Conservation (phyloP, 108 stramenopile genomes). For the Cylindrotheca fusiformis region DNA sequence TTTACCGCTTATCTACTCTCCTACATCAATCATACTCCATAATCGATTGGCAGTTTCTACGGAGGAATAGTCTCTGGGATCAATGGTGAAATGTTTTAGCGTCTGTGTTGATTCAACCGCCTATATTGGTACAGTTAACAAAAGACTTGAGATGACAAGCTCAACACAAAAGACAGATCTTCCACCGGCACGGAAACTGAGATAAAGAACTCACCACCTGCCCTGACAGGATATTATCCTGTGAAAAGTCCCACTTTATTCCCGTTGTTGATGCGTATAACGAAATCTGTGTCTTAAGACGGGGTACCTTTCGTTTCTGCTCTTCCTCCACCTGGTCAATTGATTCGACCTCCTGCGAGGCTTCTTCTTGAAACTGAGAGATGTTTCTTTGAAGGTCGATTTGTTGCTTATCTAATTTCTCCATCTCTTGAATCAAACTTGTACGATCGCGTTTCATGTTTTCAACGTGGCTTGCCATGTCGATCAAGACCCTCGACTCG, state of each 20-base stretch:
- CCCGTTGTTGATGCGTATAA: slow-evolving; percentile 40
- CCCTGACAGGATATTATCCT: slow-evolving; percentile 30
- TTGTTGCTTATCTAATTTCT: slow-evolving; percentile 24
- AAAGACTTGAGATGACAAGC: not conserved
- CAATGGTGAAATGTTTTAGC: slow-evolving; percentile 31
- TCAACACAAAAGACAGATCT: not conserved
- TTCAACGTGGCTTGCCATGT: slow-evolving; percentile 8
- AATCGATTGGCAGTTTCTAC: slow-evolving; percentile 36
- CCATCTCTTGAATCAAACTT: slow-evolving; percentile 18
- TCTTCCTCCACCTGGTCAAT: slow-evolving; percentile 43
- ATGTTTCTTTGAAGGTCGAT: slow-evolving; percentile 19
- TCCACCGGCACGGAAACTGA: not conserved
- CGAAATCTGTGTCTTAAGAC: slow-evolving; percentile 36
- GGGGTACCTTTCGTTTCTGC: slow-evolving; percentile 39
- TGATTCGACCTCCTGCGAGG: slow-evolving; percentile 30
- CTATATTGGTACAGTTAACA: slow-evolving; percentile 10
- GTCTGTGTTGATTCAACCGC: too few species aligned
- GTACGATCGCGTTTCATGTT: slow-evolving; percentile 12
- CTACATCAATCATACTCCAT: slow-evolving; percentile 31
- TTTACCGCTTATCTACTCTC: not conserved
- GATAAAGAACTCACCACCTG: slow-evolving; percentile 35
- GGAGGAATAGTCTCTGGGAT: slow-evolving; percentile 29
- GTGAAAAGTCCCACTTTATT: slow-evolving; percentile 53
- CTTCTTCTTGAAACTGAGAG: slow-evolving; percentile 28
- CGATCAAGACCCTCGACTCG: slow-evolving; percentile 21